These are phyloP conservation scores for Jamesozyma gamospora DNA, from an alignment of 805 yeast species.

Conservation along the genomic window DNA sequence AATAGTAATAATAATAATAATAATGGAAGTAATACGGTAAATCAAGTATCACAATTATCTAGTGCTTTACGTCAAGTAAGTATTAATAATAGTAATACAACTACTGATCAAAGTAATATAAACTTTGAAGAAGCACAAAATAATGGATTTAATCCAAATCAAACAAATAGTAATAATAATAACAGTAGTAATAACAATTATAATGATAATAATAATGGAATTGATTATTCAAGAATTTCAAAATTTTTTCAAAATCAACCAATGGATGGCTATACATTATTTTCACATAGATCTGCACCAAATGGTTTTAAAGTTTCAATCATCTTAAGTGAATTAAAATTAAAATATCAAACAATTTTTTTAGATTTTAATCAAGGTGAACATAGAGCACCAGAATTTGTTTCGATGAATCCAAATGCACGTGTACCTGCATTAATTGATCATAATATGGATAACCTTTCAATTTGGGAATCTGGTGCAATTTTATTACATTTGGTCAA, in stretches of 20 bases:
- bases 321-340: slow-evolving; percentile 70
- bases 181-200: slow-evolving; percentile 12
- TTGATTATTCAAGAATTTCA: slow-evolving; percentile 47
- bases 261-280: slow-evolving; percentile 71
- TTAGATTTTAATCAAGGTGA: slow-evolving; percentile 83
- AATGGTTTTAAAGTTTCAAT: slow-evolving; percentile 95
- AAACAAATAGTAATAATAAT: slow-evolving; percentile 4
- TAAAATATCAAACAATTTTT: slow-evolving; percentile 69
- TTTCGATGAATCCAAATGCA: slow-evolving; percentile 90
- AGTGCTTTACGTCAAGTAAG: slow-evolving; percentile 29
- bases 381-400: slow-evolving; percentile 88
- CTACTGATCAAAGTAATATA: slow-evolving; percentile 24
- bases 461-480: slow-evolving; percentile 94
- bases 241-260: slow-evolving; percentile 71
- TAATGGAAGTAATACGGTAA: slow-evolving; percentile 2
- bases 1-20: neutral
- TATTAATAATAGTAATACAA: slow-evolving; percentile 19
- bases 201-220: slow-evolving; percentile 8
- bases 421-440: slow-evolving; percentile 91
- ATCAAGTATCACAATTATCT: slow-evolving; percentile 25
- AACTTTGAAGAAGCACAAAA: slow-evolving; percentile 10
- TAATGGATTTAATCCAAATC: neutral
- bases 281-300: slow-evolving; percentile 82
- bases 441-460: slow-evolving; percentile 67
- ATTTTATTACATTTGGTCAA: slow-evolving; percentile 74